Conservation (phyloP, 148 eudicot species). For the Nyssa sinensis region DNA sequence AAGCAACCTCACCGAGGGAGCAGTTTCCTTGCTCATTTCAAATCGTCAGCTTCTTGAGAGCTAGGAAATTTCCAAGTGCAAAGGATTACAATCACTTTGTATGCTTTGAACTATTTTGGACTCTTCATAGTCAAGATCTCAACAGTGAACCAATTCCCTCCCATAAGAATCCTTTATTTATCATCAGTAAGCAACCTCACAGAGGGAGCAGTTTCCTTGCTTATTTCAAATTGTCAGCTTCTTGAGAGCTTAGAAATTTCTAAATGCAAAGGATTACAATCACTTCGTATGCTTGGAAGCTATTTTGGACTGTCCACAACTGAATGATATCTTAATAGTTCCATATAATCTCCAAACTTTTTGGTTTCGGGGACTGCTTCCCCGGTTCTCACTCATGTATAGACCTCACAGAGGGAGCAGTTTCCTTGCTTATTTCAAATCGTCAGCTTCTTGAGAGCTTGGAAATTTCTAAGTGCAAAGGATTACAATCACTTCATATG, state of each 20-base stretch:
- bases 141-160: background rate
- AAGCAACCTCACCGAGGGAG: constrained; percentile 8
- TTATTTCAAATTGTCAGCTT: constrained; percentile 6
- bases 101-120: too few relatives aligned
- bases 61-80: constrained; percentile 3
- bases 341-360: constrained; percentile 16
- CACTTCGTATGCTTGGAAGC: constrained; percentile 10
- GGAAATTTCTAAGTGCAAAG: background rate
- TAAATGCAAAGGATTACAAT: background rate
- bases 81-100: background rate
- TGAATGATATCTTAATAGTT: constrained; percentile 4
- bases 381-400: too few relatives aligned
- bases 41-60: constrained; percentile 17
- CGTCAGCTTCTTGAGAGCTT: constrained; percentile 6
- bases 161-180: constrained; percentile 11
- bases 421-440: constrained; percentile 12
- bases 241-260: constrained; percentile 17
- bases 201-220: constrained; percentile 11
- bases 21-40: constrained; percentile 11
- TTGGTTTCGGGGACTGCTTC: too few relatives aligned
- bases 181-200: constrained; percentile 19
- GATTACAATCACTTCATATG: constrained; percentile 12
- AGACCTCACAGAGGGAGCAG: too few relatives aligned
- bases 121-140: background rate
- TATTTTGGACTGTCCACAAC: constrained; percentile 14